Base-by-base conservation (phyloP, 2,329 filamentous ascomycete species). In the Colletotrichum noveboracense region DNA sequence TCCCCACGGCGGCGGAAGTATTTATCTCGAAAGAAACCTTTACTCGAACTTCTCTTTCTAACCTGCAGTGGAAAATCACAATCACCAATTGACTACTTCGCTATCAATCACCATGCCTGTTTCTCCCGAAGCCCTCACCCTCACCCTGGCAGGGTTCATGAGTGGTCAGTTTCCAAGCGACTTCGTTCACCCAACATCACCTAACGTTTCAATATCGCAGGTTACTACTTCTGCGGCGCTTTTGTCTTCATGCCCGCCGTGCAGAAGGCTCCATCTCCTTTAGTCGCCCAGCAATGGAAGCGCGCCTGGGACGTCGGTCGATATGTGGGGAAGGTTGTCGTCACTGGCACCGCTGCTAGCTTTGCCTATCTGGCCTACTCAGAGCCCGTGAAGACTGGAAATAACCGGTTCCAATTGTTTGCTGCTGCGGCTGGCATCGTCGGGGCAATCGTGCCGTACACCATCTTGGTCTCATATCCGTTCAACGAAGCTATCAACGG, bases 161-260 rank as follows among this genome's bases (percentile, higher is more conserved):
- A 56, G 52, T 26, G 52, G 52, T 56, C 4, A 21, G 52, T 56
- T 7, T 2, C 3, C 6, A 56, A 13, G 7, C 6, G 3, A 14
- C 0, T 14, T 56, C 52, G 10, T 0, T 0, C 3, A 1, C 13
- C 12, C 1, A 16, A 1, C 21, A 6, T 3, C 0, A 0, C 5
- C 10, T 56, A 14, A 56, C 1, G 2, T 56, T 0, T 0, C 6
- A 26, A 13, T 8, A 0, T 0, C 7, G 4, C 52, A 56, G 52
- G 21, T 16, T 56, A 56, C 24, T 56, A 56, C 4, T 56, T 56
- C 52, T 5, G 52, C 1, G 21, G 52, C 1, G 21, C 52, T 56
- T 56, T 56, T 16, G 52, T 56, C 0, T 56, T 56, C 6, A 26
- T 26, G 52, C 52, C 52, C 0, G 52, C 21, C 0, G 52, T 56